Conservation (phyloP, 345 rosid genomes). For the Salix viminalis region DNA sequence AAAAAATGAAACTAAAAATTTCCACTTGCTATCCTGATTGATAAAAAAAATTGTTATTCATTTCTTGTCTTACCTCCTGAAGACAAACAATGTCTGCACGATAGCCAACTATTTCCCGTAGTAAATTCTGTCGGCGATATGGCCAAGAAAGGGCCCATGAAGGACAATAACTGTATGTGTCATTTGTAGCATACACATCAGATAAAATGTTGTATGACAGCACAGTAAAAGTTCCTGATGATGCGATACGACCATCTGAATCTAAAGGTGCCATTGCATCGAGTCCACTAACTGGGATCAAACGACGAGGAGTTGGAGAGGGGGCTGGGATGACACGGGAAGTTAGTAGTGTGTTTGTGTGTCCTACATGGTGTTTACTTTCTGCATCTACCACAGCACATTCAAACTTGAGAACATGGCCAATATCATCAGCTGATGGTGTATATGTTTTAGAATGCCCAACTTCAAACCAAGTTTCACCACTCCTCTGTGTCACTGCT, state of each 20-base stretch:
- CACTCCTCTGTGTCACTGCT: constrained; percentile 61
- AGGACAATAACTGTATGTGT: constrained; percentile 85
- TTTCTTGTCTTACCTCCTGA: constrained; percentile 62
- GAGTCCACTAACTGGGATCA: constrained; percentile 67
- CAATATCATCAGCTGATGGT: constrained; percentile 89
- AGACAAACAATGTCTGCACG: constrained; percentile 95
- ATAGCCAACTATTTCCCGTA: constrained; percentile 86
- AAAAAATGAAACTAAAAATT: not conserved
- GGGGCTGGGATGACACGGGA: constrained; percentile 99
- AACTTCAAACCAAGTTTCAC: constrained; percentile 93
- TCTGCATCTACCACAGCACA: constrained; percentile 84
- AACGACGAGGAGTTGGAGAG: constrained; percentile 77
- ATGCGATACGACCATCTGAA: constrained; percentile 58
- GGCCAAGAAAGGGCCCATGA: constrained; percentile 99
- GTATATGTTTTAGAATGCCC: constrained; percentile 86
- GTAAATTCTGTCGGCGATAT: constrained; percentile 85
- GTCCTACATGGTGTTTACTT: constrained; percentile 64
- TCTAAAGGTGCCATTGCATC: constrained; percentile 63
- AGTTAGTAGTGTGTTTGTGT: constrained; percentile 57
- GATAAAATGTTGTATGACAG: constrained; percentile 93
- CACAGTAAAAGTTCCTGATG: constrained; percentile 79
- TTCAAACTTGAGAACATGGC: constrained; percentile 90
- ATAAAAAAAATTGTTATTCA: not conserved
- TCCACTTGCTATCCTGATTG: not conserved
- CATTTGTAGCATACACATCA: constrained; percentile 70